Evolutionary conservation across 1,284 basidiomycete genomes (phyloP), one percentile per base, ranked within the genome.

Genomic region (Ceratobasidium sp.): DNA sequence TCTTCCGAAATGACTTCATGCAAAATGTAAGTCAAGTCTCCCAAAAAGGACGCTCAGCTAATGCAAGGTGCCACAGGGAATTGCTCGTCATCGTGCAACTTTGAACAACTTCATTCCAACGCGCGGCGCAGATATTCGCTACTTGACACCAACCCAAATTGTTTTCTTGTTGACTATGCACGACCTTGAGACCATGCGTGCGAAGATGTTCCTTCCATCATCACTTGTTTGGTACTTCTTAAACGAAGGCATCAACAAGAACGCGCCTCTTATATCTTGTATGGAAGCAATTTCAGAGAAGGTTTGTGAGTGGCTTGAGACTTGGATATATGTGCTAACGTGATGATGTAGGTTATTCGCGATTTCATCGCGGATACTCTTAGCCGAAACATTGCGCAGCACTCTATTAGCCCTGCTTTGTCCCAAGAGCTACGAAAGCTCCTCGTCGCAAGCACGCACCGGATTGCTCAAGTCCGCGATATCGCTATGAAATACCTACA

Each of bases 261-360:
- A 92, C 79, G 83, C 85, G 0, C 87, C 88, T 2, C 84, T 97
- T 13, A 89, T 88, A 66, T 87, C 88, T 5, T 93, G 93, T 80
- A 93, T 99, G 89, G 92, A 94, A 71, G 90, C 92, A 10, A 90
- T 99, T 63, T 93, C 94, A 0, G 93, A 96, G 80, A 96, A 93
- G 87, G 95, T 94, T 67, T 68, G 82, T 79, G 75, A 51, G 28
- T 35, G 42, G 37, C 61, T 20, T 54, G 35, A 26, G 64, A 11
- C 31, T 11, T 47, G 61, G 51, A 26, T 54, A 66, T 47, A 65
- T 54, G 42, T 31, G 31, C 58, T 49, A 65, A 45, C 35, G 47
- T 28, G 20, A 73, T 56, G 54, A n/a, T 49, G 69, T 65, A 94
- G 92, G 88, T 94, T 71, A 93, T 95, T 74, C 89, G 90, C 63